Evolutionary conservation across 2,329 filamentous ascomycete genomes (phyloP).

Genomic region (Exophiala spinifera): DNA sequence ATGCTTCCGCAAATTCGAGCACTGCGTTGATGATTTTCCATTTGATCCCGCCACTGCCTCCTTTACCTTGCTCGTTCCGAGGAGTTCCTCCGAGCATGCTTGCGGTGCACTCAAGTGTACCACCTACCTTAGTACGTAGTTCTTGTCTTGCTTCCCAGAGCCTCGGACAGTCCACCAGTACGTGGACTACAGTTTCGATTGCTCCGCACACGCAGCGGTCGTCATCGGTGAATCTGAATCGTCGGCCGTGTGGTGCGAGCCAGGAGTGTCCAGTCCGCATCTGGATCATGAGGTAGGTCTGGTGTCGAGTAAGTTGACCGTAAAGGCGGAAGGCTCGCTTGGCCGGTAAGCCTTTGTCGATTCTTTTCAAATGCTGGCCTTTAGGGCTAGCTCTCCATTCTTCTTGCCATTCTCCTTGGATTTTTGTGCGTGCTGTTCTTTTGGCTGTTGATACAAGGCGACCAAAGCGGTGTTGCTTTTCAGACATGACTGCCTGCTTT

Average conservation of each 20-base stretch:
- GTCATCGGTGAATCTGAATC: slow-evolving; percentile 5
- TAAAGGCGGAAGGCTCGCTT: slow-evolving; percentile 18
- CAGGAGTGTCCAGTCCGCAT: slow-evolving; percentile 28
- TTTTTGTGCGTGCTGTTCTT: slow-evolving; percentile 2
- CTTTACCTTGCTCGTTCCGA: slow-evolving; percentile 21
- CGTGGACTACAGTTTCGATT: slow-evolving; percentile 26
- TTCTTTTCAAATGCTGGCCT: slow-evolving; percentile 2
- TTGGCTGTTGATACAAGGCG: slow-evolving; percentile 7
- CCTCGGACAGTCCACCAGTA: slow-evolving; percentile 31
- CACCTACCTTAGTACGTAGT: slow-evolving; percentile 18
- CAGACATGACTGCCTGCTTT: slow-evolving; percentile 9
- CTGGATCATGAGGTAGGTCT: slow-evolving; percentile 26
- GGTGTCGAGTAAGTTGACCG: slow-evolving; percentile 19
- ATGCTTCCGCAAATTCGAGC: slow-evolving; percentile 19
- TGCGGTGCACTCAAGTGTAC: slow-evolving; percentile 27
- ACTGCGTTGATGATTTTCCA: slow-evolving; percentile 12
- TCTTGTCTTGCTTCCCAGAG: slow-evolving; percentile 7
- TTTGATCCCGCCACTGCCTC: slow-evolving; percentile 5
- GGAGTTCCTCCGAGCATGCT: slow-evolving; percentile 28
- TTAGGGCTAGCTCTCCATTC: slow-evolving; percentile 6
- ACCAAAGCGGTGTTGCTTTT: slow-evolving; percentile 6
- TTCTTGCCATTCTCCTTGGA: slow-evolving; percentile 12
- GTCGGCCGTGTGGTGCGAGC: slow-evolving; percentile 23
- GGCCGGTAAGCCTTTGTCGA: slow-evolving; percentile 9
- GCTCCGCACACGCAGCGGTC: slow-evolving; percentile 26